Evolutionary conservation across 1,284 basidiomycete genomes (phyloP).

Genomic region (Heliocybe sulcata): DNA sequence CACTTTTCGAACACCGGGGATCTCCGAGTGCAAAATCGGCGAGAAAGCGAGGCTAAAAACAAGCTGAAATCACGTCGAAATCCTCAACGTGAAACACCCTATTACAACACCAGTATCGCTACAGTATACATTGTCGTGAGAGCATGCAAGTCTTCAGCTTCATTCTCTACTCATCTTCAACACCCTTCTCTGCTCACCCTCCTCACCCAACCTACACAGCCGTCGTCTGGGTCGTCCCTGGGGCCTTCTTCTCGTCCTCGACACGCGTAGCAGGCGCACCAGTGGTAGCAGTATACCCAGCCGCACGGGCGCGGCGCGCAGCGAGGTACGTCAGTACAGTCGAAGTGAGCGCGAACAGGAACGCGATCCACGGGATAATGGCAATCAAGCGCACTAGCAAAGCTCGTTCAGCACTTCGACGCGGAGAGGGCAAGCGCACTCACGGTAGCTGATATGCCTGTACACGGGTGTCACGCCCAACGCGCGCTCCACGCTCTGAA

Average conservation of each 20-base stretch:
- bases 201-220: no score
- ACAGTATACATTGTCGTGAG: no score
- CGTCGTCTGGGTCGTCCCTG: not conserved
- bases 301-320: conserved; percentile 5
- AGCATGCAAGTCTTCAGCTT: no score
- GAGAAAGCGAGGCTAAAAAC: no score
- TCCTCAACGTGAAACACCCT: no score
- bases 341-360: conserved; percentile 21
- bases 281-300: not conserved
- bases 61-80: no score
- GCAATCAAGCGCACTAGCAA: conserved; percentile 18
- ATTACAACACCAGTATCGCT: no score
- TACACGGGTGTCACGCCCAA: conserved; percentile 41
- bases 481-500: conserved; percentile 29
- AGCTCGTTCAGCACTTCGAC: no score
- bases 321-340: conserved; percentile 17
- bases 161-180: no score
- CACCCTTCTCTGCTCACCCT: no score
- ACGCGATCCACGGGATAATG: conserved; percentile 23
- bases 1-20: no score
- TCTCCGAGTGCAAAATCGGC: no score
- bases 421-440: conserved; percentile 7
- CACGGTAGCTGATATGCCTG: conserved; percentile 39
- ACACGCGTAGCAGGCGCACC: not conserved
- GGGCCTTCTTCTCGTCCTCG: not conserved